phyloP scores from a whole-genome alignment of 352 stramenopile species.

The Pythium brassicae region DNA sequence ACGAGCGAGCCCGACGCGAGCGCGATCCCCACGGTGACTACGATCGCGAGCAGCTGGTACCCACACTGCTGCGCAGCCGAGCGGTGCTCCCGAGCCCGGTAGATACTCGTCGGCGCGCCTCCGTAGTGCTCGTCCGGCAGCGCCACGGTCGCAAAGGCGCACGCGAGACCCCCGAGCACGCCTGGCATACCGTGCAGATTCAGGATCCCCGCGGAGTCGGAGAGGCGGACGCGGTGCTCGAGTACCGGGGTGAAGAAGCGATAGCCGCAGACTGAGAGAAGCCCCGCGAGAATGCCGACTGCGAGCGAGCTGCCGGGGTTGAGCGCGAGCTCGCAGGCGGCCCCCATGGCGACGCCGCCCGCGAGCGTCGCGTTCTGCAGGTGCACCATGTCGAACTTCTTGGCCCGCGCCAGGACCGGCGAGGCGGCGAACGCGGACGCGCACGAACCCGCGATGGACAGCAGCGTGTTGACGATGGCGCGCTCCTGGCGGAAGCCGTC shows the following conservation, averaged over 20 bases:
- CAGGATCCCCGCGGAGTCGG: constrained; percentile 57
- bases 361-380: constrained; percentile 83
- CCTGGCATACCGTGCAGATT: constrained; percentile 81
- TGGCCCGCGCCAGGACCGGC: constrained; percentile 30
- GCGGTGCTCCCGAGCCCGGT: constrained; percentile 37
- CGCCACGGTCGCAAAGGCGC: constrained; percentile 44
- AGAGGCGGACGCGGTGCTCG: constrained; percentile 35
- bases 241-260: constrained; percentile 35
- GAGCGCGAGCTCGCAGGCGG: constrained; percentile 64
- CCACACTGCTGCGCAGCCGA: constrained; percentile 36
- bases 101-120: constrained; percentile 37
- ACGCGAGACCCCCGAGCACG: constrained; percentile 53
- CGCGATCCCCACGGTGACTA: constrained; percentile 36
- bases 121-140: constrained; percentile 52
- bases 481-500: constrained; percentile 63
- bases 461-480: constrained; percentile 72
- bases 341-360: constrained; percentile 78
- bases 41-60: constrained; percentile 59
- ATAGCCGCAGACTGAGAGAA: constrained; percentile 44
- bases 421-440: constrained; percentile 50
- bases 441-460: constrained; percentile 64
- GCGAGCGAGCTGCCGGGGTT: constrained; percentile 51
- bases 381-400: constrained; percentile 84
- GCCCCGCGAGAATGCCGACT: constrained; percentile 45
- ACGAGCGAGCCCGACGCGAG: constrained; percentile 25